These are phyloP conservation scores for Pseudogymnoascus sp. DNA, from an alignment of 2,329 filamentous ascomycete species.

Conservation along the genomic window DNA sequence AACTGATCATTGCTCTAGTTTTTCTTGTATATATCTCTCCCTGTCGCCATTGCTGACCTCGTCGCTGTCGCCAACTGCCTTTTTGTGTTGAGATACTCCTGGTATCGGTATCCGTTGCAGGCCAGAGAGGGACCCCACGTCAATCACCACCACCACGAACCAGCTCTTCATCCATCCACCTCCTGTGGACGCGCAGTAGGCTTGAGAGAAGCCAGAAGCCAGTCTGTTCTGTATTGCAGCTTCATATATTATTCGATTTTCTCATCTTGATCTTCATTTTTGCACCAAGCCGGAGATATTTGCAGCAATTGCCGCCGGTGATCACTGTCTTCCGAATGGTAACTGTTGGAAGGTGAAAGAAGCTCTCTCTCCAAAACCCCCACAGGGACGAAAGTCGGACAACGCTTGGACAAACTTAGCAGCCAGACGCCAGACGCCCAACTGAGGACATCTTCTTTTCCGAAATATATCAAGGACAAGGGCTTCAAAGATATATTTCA, in stretches of 20 bases:
- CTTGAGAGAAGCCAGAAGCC: background rate
- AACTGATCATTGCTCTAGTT: background rate
- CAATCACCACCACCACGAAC: background rate
- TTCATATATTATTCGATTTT: background rate
- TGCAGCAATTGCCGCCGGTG: background rate
- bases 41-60: background rate
- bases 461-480: background rate
- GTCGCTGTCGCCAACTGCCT: background rate
- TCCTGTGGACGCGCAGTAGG: background rate
- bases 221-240: background rate
- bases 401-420: background rate
- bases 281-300: background rate
- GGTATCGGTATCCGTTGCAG: background rate
- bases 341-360: conserved; percentile 7
- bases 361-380: conserved; percentile 3
- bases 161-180: background rate
- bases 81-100: background rate
- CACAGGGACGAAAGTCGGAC: conserved; percentile 1
- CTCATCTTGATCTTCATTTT: background rate
- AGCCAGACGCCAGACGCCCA: background rate
- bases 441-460: background rate
- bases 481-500: background rate
- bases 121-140: background rate
- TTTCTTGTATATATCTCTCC: background rate
- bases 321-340: background rate